These are phyloP conservation scores for Exophiala spinifera DNA, from an alignment of 2,329 filamentous ascomycete species.

Conservation along the genomic window DNA sequence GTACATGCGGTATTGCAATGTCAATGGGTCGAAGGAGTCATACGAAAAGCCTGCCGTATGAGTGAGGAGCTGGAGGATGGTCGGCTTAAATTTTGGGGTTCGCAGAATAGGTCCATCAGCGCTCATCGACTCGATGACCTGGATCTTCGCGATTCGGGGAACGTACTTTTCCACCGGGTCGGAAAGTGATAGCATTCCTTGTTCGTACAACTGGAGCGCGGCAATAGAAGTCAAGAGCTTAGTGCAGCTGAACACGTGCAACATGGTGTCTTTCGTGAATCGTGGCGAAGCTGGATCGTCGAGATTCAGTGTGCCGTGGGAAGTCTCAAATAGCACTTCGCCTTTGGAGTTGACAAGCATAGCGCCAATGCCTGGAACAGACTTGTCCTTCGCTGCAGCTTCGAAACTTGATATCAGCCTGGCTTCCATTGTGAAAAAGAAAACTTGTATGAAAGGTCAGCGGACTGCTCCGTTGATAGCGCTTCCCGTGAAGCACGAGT, in stretches of 20 bases:
- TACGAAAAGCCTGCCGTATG: slow-evolving; percentile 25
- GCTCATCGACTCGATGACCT: slow-evolving; percentile 17
- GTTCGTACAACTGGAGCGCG: slow-evolving; percentile 24
- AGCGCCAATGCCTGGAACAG: slow-evolving; percentile 21
- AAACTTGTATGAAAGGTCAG: neutral
- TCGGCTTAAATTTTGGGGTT: slow-evolving; percentile 15
- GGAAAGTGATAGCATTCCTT: slow-evolving; percentile 24
- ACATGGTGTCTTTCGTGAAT: slow-evolving; percentile 20
- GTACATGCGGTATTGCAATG: slow-evolving; percentile 13
- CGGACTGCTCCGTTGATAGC: no score
- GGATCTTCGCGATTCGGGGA: slow-evolving; percentile 18
- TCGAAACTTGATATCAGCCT: slow-evolving; percentile 22
- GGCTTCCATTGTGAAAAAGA: slow-evolving; percentile 9
- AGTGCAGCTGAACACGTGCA: slow-evolving; percentile 23
- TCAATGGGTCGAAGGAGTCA: slow-evolving; percentile 23
- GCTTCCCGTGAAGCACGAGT: no score
- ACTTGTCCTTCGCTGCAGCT: slow-evolving; percentile 22
- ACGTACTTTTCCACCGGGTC: slow-evolving; percentile 26
- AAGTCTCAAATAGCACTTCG: slow-evolving; percentile 18
- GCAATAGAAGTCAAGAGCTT: slow-evolving; percentile 25
- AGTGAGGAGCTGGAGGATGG: slow-evolving; percentile 23
- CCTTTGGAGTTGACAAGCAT: slow-evolving; percentile 21
- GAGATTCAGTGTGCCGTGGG: slow-evolving; percentile 21
- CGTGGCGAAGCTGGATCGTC: slow-evolving; percentile 10
- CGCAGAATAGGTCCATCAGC: slow-evolving; percentile 7